Conservation (phyloP, 805 yeast species). For the Starmerella tilneyi region DNA sequence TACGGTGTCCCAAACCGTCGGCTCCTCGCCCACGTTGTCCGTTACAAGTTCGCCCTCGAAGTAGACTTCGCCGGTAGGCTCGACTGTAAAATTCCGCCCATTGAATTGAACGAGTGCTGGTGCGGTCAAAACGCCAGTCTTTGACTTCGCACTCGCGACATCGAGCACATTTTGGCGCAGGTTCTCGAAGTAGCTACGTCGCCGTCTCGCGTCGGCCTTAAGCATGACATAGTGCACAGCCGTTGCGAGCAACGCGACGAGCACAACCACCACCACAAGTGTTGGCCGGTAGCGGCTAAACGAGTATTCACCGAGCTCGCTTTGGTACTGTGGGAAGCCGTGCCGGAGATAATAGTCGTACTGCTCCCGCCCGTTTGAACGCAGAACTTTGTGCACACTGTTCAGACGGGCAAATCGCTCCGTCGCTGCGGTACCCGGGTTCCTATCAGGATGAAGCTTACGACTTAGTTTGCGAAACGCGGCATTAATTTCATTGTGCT, state of each 20-base stretch:
- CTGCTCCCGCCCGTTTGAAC: constrained; percentile 48
- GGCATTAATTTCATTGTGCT: constrained; percentile 27
- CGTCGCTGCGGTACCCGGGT: constrained; percentile 40
- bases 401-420: constrained; percentile 72
- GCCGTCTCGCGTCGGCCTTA: constrained; percentile 45
- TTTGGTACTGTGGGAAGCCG: constrained; percentile 82
- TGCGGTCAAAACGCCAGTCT: constrained; percentile 26
- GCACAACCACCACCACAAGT: constrained; percentile 39
- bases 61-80: constrained; percentile 31
- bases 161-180: constrained; percentile 29
- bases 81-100: constrained; percentile 27
- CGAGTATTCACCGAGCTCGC: constrained; percentile 43
- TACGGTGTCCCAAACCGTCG: constrained; percentile 31
- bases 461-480: constrained; percentile 59
- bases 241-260: constrained; percentile 44
- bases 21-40: constrained; percentile 27
- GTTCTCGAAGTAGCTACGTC: constrained; percentile 43
- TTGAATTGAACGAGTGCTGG: constrained; percentile 26
- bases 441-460: constrained; percentile 79
- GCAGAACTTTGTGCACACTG: constrained; percentile 60
- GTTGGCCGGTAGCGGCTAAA: constrained; percentile 62
- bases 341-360: constrained; percentile 74
- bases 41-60: constrained; percentile 28
- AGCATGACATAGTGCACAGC: constrained; percentile 50
- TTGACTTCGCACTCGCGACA: constrained; percentile 26